Base-by-base conservation (phyloP, 2,329 filamentous ascomycete species). In the Colletotrichum cereale region DNA sequence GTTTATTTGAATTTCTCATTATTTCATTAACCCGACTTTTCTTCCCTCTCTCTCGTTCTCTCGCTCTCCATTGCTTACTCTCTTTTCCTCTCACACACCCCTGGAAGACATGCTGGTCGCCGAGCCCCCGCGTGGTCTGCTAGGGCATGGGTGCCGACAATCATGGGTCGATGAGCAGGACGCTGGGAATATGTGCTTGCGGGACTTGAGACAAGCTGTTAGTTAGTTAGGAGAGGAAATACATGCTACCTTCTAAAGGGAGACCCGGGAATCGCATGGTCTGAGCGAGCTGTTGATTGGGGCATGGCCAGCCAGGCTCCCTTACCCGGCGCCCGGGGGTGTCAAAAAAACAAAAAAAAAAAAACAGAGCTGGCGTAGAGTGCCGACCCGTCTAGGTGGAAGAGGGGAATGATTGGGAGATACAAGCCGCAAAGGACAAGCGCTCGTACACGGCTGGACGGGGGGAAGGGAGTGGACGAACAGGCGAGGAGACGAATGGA, bases 351-450 rank as follows among this genome's bases (percentile, higher is more conserved):
- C 58, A 64, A 58, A 56, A 31, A 68, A 63, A 53, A 21, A 65
- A 44, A 72, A 63, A 64, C 65, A 56, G 38, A 72, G 69, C 69
- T 72, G 69, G 69, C 60, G 48, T 66, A 67, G 66, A 72, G 70
- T 72, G 70, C 70, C 70, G 70, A 72, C 70, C 70, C 70, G 70
- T 72, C 61, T 56, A 47, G 66, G 61, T 72, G 70, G 70, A 62
- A 66, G 61, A 71, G 70, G 67, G 67, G 66, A 53, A 66, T 72
- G 70, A 72, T 72, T 72, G 67, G 67, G 62, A 66, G 67, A 62
- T 70, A 56, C 61, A 66, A 47, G 61, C 66, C 62, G 61, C 66
- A 72, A 42, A 72, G 62, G 61, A 66, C 61, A 50, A 66, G 67
- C 58, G 60, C 60, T 24, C 47, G 31, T 69, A 64, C 58, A 68